Evolutionary conservation across 441 rosid species (phyloP).

Genomic region (Corymbia calophylla): DNA sequence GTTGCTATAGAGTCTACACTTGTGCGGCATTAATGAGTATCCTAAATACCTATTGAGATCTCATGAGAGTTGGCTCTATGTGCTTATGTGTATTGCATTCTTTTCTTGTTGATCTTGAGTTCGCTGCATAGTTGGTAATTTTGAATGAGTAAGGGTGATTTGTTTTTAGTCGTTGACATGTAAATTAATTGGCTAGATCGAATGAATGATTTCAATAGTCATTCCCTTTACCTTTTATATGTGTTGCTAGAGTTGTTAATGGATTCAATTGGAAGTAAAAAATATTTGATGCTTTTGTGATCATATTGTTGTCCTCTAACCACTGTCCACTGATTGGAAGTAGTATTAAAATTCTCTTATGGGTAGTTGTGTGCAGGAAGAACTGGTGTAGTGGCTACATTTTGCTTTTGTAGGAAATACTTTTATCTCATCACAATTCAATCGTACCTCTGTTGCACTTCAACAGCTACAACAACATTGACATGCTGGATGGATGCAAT

Average conservation of each 20-base stretch:
- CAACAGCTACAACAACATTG: slow-evolving; percentile 49
- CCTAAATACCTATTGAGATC: neutral
- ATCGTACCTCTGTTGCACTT: slow-evolving; percentile 69
- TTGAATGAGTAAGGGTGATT: neutral
- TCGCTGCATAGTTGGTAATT: neutral
- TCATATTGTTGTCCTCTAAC: neutral
- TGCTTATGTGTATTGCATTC: neutral
- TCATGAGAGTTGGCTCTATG: neutral
- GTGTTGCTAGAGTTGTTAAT: neutral
- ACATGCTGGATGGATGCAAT: slow-evolving; percentile 78
- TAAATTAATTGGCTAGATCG: neutral
- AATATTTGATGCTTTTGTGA: neutral
- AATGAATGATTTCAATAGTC: neutral
- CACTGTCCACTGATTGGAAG: neutral
- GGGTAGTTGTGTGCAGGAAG: neutral
- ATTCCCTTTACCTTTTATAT: neutral
- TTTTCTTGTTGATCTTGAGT: neutral
- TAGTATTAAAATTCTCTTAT: neutral
- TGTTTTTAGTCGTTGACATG: neutral
- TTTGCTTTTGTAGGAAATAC: slow-evolving; percentile 58
- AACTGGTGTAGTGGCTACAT: neutral
- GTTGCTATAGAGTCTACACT: neutral
- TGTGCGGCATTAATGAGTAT: neutral
- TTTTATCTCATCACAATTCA: slow-evolving; percentile 80
- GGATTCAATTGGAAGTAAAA: neutral